phyloP scores from a whole-genome alignment of 441 rosid genomes.

The Erodium moschatum region DNA sequence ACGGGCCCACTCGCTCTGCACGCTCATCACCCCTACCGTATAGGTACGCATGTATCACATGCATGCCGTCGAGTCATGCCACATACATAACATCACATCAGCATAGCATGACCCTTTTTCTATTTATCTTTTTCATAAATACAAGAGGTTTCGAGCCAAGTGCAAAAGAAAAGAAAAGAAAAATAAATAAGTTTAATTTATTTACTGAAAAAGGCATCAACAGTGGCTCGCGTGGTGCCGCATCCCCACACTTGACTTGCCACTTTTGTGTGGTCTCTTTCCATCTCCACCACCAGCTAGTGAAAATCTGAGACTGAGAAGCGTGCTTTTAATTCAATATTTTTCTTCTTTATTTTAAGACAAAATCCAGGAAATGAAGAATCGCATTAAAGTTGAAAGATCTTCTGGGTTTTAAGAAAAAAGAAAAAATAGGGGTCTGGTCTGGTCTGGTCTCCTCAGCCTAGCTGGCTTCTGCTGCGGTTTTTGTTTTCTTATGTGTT shows the following conservation, averaged over 20 bases:
- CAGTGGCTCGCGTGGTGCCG: not conserved
- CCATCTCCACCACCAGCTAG: not conserved
- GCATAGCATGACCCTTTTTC: too few species aligned
- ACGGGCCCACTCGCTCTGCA: too few species aligned
- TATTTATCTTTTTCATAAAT: too few species aligned
- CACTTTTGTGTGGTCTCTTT: not conserved
- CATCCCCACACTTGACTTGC: not conserved
- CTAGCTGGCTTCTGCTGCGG: not conserved
- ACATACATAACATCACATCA: not conserved
- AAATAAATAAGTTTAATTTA: too few species aligned
- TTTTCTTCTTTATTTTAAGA: not conserved
- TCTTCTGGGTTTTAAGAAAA: not conserved
- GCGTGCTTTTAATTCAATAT: slow-evolving; percentile 1
- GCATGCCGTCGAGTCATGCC: not conserved
- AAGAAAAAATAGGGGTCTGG: too few species aligned
- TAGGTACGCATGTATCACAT: too few species aligned
- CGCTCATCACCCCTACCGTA: too few species aligned
- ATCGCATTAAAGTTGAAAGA: slow-evolving; percentile 1
- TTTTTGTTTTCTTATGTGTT: not conserved
- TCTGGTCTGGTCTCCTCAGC: not conserved
- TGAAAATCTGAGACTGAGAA: not conserved
- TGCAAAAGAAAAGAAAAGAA: not conserved
- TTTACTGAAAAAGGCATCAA: not conserved
- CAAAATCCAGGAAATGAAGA: not conserved
- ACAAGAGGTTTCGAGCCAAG: not conserved